Conservation (phyloP, 352 stramenopile genomes). For the Phytophthora foliorum region DNA sequence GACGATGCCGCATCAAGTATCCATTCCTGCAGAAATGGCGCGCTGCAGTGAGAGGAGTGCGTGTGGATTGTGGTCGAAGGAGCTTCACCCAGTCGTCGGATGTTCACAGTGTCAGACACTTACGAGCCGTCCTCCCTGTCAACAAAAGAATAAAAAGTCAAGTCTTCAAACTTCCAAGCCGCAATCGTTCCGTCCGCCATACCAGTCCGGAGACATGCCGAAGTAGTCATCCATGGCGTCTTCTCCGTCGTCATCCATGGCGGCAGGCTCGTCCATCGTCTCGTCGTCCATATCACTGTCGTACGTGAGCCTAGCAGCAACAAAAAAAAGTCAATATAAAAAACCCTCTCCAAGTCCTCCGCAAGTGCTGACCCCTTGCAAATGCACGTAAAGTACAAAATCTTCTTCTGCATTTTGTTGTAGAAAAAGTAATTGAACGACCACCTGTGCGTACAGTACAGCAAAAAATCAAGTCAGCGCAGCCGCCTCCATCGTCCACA, state of each 20-base stretch:
- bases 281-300: slow-evolving; percentile 84
- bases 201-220: slow-evolving; percentile 89
- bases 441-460: slow-evolving; percentile 65
- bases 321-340: slow-evolving; percentile 11
- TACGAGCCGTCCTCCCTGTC: slow-evolving; percentile 73
- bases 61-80: not conserved
- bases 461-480: slow-evolving; percentile 3
- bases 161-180: slow-evolving; percentile 1
- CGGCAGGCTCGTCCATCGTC: slow-evolving; percentile 75
- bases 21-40: slow-evolving; percentile 32
- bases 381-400: slow-evolving; percentile 95
- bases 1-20: slow-evolving; percentile 17
- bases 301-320: slow-evolving; percentile 52
- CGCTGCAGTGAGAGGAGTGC: slow-evolving; percentile 31
- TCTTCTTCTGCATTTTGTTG: slow-evolving; percentile 94
- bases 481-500: not conserved
- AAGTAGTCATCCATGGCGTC: slow-evolving; percentile 89
- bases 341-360: not conserved
- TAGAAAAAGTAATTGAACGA: slow-evolving; percentile 98
- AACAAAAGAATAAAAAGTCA: slow-evolving; percentile 7
- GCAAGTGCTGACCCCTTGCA: slow-evolving; percentile 76
- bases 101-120: slow-evolving; percentile 22
- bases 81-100: slow-evolving; percentile 13
- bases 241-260: slow-evolving; percentile 80
- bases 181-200: slow-evolving; percentile 20